phyloP scores from a whole-genome alignment of 2,329 filamentous ascomycete species.

The Diaporthe citri region DNA sequence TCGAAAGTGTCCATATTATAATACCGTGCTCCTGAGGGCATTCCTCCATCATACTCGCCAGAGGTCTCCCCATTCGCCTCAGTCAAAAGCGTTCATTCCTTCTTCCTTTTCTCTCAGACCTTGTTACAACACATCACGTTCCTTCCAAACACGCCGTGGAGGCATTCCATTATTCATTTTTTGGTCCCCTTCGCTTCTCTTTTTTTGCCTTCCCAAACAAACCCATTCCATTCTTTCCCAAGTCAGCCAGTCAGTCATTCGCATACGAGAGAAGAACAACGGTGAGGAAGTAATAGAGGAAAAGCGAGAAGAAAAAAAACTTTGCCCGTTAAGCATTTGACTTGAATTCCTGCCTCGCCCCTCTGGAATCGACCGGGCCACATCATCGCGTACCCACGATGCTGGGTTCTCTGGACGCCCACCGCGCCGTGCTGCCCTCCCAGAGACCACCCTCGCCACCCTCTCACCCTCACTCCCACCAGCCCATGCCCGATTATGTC shows the following conservation, averaged over 20 bases:
- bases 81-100: constrained; percentile 38
- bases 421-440: constrained; percentile 62
- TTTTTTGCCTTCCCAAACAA: constrained; percentile 31
- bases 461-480: constrained; percentile 53
- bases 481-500: constrained; percentile 34
- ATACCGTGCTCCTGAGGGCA: constrained; percentile 21
- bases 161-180: constrained; percentile 56
- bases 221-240: constrained; percentile 24
- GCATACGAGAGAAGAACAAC: background rate
- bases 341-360: constrained; percentile 46
- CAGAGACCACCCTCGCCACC: constrained; percentile 54
- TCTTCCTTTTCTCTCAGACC: constrained; percentile 33
- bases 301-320: background rate
- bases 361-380: constrained; percentile 11
- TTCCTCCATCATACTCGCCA: constrained; percentile 27
- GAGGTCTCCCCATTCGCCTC: constrained; percentile 24
- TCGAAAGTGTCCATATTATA: constrained; percentile 25
- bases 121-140: constrained; percentile 46
- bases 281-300: background rate
- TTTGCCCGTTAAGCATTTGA: constrained; percentile 22
- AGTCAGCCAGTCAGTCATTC: constrained; percentile 3
- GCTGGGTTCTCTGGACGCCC: constrained; percentile 56
- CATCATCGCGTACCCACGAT: constrained; percentile 39
- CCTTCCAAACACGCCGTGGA: constrained; percentile 55
- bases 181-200: constrained; percentile 43